These are phyloP conservation scores for Grammothele lineata DNA, from an alignment of 768 basidiomycete genomes.

Conservation along the genomic window DNA sequence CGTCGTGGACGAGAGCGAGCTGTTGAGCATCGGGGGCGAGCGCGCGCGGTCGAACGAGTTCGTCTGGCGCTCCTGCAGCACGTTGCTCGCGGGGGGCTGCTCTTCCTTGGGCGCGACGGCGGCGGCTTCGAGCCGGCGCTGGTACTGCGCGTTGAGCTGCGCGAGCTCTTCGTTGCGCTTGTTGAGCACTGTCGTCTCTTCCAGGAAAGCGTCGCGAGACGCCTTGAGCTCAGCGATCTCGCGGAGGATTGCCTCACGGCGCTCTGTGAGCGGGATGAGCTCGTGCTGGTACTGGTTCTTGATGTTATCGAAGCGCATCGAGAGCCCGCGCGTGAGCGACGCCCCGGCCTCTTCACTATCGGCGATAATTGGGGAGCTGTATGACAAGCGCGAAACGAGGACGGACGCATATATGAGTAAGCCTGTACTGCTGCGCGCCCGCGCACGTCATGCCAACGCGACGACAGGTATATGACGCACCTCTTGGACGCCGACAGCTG, in stretches of 20 bases:
- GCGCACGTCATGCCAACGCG: neutral
- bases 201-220: conserved; percentile 79
- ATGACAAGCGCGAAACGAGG: neutral
- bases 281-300: conserved; percentile 87
- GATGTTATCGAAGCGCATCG: conserved; percentile 80
- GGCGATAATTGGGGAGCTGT: conserved; percentile 16
- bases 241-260: conserved; percentile 72
- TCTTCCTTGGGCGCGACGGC: conserved; percentile 11
- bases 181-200: conserved; percentile 89
- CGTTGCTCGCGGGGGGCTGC: neutral
- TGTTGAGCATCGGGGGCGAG: conserved; percentile 18
- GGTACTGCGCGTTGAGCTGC: conserved; percentile 79
- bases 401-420: neutral
- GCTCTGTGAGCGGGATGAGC: conserved; percentile 75
- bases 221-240: conserved; percentile 88
- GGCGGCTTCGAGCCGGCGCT: conserved; percentile 64
- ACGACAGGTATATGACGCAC: conserved; percentile 37
- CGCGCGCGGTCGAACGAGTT: conserved; percentile 17
- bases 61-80: conserved; percentile 14
- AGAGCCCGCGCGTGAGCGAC: conserved; percentile 59
- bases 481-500: conserved; percentile 74
- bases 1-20: conserved; percentile 37
- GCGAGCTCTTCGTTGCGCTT: conserved; percentile 91
- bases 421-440: neutral
- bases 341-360: conserved; percentile 19